phyloP scores from a whole-genome alignment of 371 early-diverging fungal genomes.

The Apophysomyces trapeziformis region DNA sequence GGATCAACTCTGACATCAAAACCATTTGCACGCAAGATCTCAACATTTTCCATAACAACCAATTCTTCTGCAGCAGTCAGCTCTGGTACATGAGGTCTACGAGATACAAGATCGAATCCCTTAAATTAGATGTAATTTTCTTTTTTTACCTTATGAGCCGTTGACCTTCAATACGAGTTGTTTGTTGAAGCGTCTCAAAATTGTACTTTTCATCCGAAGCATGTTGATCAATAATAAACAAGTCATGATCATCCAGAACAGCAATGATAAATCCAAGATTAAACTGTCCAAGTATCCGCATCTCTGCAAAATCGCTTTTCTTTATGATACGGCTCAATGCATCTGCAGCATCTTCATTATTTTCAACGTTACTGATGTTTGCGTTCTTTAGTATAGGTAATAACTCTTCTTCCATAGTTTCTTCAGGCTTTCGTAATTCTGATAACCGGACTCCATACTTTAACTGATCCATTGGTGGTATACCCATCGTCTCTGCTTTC shows the following conservation, averaged over 20 bases:
- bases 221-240: slow-evolving; percentile 98
- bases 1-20: slow-evolving; percentile 72
- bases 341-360: slow-evolving; percentile 56
- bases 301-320: slow-evolving; percentile 83
- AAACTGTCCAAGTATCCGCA: slow-evolving; percentile 97
- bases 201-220: slow-evolving; percentile 98
- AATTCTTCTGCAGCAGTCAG: slow-evolving; percentile 82
- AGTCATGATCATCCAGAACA: slow-evolving; percentile 60
- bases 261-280: slow-evolving; percentile 98
- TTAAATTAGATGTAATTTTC: not conserved
- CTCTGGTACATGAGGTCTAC: slow-evolving; percentile 54
- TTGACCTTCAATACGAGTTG: slow-evolving; percentile 72
- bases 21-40: slow-evolving; percentile 78
- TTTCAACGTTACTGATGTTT: slow-evolving; percentile 41
- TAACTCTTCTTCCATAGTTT: no score
- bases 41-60: slow-evolving; percentile 75
- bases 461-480: not conserved
- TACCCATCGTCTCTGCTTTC: not conserved
- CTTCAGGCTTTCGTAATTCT: not conserved
- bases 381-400: slow-evolving; percentile 23
- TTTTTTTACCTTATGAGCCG: slow-evolving; percentile 30
- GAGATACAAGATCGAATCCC: not conserved
- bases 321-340: slow-evolving; percentile 66
- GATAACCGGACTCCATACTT: not conserved
- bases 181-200: slow-evolving; percentile 82